phyloP scores from a whole-genome alignment of 192 early-diverging fungal genomes.

The Backusella morwellensis region DNA sequence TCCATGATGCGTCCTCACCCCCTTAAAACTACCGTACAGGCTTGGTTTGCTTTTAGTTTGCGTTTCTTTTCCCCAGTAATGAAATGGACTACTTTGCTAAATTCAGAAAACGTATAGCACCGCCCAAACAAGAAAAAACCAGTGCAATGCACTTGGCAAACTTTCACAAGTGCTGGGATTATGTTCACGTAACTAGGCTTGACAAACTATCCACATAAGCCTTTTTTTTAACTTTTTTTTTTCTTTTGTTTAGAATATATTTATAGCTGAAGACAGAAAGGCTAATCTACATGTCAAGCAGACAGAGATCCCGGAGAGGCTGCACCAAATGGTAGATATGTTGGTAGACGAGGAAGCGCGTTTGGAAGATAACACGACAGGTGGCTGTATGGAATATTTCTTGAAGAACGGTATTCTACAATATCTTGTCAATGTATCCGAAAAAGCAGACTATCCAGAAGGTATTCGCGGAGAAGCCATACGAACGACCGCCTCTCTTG shows the following conservation, averaged over 20 bases:
- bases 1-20: neutral
- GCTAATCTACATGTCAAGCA: conserved; percentile 51
- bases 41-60: neutral
- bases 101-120: conserved; percentile 61
- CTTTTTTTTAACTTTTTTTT: neutral
- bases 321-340: conserved; percentile 84
- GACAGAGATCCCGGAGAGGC: conserved; percentile 72
- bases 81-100: conserved; percentile 67
- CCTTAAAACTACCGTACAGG: neutral
- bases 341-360: conserved; percentile 87
- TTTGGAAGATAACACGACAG: conserved; percentile 69
- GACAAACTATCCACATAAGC: neutral
- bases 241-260: conserved; percentile 27
- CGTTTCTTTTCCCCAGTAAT: neutral
- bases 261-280: conserved; percentile 31
- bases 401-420: conserved; percentile 81
- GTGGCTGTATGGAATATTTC: conserved; percentile 89
- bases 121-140: conserved; percentile 58
- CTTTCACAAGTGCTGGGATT: conserved; percentile 76
- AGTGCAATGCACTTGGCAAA: conserved; percentile 64
- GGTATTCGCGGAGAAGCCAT: conserved; percentile 82
- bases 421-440: conserved; percentile 75
- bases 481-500: conserved; percentile 72
- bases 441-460: conserved; percentile 67
- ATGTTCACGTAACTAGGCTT: conserved; percentile 45